phyloP scores from a whole-genome alignment of 352 stramenopile genomes.

The Phytophthora quininea region DNA sequence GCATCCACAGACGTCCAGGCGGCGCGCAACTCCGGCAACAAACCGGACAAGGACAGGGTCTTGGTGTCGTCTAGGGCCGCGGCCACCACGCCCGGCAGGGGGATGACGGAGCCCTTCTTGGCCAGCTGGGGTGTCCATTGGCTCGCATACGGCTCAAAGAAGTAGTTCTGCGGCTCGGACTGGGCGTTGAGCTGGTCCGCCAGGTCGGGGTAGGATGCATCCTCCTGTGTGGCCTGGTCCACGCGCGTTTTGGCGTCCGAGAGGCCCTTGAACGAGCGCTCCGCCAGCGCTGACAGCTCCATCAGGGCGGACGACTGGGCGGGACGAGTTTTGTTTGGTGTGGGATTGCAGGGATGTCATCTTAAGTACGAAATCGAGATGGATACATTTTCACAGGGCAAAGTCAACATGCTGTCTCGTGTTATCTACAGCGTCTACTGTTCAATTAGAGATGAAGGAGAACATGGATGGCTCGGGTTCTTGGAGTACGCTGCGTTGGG shows the following conservation, averaged over 20 bases:
- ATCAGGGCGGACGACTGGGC: slow-evolving; percentile 25
- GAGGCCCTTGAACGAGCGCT: slow-evolving; percentile 70
- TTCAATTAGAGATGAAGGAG: slow-evolving; percentile 62
- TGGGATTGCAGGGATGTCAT: not conserved
- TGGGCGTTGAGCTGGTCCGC: slow-evolving; percentile 81
- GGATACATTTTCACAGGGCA: not conserved
- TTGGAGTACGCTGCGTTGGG: slow-evolving; percentile 27
- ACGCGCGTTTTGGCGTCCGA: slow-evolving; percentile 75
- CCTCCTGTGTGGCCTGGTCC: slow-evolving; percentile 72
- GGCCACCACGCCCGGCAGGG: slow-evolving; percentile 70
- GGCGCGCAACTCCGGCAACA: slow-evolving; percentile 90
- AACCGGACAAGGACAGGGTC: slow-evolving; percentile 88
- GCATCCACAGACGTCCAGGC: slow-evolving; percentile 96
- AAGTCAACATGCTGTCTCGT: too few relatives aligned
- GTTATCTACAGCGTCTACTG: not conserved
- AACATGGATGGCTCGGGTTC: slow-evolving; percentile 55
- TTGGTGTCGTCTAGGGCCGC: slow-evolving; percentile 73
- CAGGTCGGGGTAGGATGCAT: slow-evolving; percentile 81
- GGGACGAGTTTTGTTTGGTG: slow-evolving; percentile 5
- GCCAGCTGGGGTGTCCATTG: slow-evolving; percentile 83
- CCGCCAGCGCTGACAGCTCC: slow-evolving; percentile 26
- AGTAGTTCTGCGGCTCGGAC: slow-evolving; percentile 90
- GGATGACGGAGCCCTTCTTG: slow-evolving; percentile 75
- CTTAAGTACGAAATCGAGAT: slow-evolving; percentile 1
- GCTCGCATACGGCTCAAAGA: slow-evolving; percentile 84